Evolutionary conservation across 2,329 filamentous ascomycete genomes (phyloP).

Genomic region (Aspergillus bombycis): DNA sequence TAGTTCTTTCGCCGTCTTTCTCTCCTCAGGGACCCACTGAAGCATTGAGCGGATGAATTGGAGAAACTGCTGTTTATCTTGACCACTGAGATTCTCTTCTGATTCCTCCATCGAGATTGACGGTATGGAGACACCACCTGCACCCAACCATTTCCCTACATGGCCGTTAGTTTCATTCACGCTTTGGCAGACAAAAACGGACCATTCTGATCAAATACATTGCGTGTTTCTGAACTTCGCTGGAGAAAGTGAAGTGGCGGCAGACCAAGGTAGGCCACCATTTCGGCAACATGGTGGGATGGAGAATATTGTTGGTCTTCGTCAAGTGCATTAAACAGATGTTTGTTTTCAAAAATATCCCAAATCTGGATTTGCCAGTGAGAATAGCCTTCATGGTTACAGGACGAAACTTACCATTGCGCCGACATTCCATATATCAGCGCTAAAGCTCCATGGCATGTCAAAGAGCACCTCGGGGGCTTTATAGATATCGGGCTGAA

Average conservation of each 20-base stretch:
- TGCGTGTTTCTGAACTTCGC: conserved; percentile 28
- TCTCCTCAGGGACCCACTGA: conserved; percentile 20
- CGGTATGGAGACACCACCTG: conserved; percentile 11
- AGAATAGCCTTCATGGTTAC: background rate
- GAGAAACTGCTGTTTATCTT: conserved; percentile 20
- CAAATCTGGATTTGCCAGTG: background rate
- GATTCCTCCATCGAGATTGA: conserved; percentile 18
- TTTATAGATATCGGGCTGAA: background rate
- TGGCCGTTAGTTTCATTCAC: background rate
- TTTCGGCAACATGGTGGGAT: conserved; percentile 4
- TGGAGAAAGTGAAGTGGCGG: conserved; percentile 40
- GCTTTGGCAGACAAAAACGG: conserved; percentile 7
- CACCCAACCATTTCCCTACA: conserved; percentile 21
- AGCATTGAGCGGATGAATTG: conserved; percentile 26
- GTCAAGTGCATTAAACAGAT: background rate
- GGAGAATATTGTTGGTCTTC: background rate
- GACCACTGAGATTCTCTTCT: conserved; percentile 16
- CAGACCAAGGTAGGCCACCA: conserved; percentile 44
- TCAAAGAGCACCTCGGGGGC: background rate
- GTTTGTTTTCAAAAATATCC: background rate
- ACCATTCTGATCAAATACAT: conserved; percentile 24
- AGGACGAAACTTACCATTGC: background rate
- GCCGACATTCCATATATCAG: background rate
- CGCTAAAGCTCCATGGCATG: background rate
- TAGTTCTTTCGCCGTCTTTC: conserved; percentile 23